Evolutionary conservation across 768 basidiomycete species (phyloP).

Genomic region (Pisolithus marmoratus): DNA sequence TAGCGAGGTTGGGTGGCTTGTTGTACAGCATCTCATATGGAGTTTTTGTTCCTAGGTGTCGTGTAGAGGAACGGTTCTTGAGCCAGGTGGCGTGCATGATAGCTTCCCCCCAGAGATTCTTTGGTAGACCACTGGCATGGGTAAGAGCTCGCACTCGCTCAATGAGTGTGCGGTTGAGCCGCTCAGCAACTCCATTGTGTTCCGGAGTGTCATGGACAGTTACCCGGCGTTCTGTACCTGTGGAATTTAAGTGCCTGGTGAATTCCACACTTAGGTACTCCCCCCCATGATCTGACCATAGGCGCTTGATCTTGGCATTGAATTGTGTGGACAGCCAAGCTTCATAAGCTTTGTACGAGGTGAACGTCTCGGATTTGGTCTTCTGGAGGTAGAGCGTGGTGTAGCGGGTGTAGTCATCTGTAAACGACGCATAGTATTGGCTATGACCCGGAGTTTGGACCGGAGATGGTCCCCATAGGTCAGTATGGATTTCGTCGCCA

Average conservation of each 20-base stretch:
- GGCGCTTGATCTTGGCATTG: background rate
- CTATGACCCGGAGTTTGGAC: constrained; percentile 18
- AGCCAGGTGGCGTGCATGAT: background rate
- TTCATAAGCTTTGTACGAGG: constrained; percentile 1
- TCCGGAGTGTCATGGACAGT: constrained; percentile 38
- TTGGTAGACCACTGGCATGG: background rate
- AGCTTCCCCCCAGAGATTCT: background rate
- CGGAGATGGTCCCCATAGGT: constrained; percentile 42
- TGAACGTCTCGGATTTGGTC: constrained; percentile 7
- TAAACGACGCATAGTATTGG: constrained; percentile 8
- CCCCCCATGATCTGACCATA: constrained; percentile 3
- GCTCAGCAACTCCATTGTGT: constrained; percentile 37
- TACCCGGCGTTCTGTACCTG: constrained; percentile 20
- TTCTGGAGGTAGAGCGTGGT: background rate
- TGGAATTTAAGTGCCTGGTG: background rate
- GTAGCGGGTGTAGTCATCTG: constrained; percentile 3
- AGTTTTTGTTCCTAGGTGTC: background rate
- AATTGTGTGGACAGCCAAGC: constrained; percentile 1
- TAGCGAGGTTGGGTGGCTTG: background rate
- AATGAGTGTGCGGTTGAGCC: background rate
- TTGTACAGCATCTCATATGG: constrained; percentile 1
- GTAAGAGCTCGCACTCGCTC: background rate
- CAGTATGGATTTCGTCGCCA: constrained; percentile 19
- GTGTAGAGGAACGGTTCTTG: background rate
- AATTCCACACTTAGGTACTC: constrained; percentile 30